These are phyloP conservation scores for Lactarius hatsudake DNA, from an alignment of 768 basidiomycete species.

Conservation along the genomic window DNA sequence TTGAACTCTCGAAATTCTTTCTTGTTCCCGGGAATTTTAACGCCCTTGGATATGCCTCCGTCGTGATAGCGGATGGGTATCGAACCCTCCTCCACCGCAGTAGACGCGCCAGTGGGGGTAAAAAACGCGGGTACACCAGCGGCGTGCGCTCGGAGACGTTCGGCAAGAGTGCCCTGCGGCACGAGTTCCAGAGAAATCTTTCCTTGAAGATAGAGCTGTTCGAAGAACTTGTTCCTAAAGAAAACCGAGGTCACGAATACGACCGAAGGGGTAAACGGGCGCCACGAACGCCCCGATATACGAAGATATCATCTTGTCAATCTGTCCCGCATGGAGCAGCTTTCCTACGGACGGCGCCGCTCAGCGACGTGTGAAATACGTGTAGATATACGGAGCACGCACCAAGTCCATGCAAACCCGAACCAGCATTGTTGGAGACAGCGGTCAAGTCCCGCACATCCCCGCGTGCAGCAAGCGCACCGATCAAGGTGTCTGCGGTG, in stretches of 20 bases:
- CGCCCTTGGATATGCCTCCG: slow-evolving; percentile 67
- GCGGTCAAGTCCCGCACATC: slow-evolving; percentile 76
- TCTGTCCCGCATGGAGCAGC: slow-evolving; percentile 68
- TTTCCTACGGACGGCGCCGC: slow-evolving; percentile 47
- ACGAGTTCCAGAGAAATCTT: slow-evolving; percentile 83
- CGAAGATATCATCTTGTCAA: slow-evolving; percentile 82
- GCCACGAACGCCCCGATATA: slow-evolving; percentile 77
- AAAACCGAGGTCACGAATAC: slow-evolving; percentile 1
- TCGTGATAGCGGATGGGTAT: slow-evolving; percentile 79
- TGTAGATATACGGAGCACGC: slow-evolving; percentile 19
- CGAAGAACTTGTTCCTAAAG: slow-evolving; percentile 80
- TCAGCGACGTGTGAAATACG: background rate
- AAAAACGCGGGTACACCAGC: slow-evolving; percentile 93
- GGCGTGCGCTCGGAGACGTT: slow-evolving; percentile 84
- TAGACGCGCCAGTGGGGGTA: slow-evolving; percentile 86
- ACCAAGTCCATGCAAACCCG: slow-evolving; percentile 70
- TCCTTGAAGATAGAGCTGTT: slow-evolving; percentile 75
- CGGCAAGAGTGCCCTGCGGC: slow-evolving; percentile 88
- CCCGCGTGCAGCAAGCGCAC: slow-evolving; percentile 68
- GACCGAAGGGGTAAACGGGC: slow-evolving; percentile 1
- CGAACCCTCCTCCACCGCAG: slow-evolving; percentile 74
- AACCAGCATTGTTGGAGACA: slow-evolving; percentile 87
- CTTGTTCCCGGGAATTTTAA: slow-evolving; percentile 67
- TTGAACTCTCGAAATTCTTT: slow-evolving; percentile 77
- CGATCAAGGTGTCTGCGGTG: slow-evolving; percentile 73